A percentile compares a stretch with the other conserved stretches of the same genome.
Evolutionary conservation across 768 basidiomycete genomes (phyloP).

Genomic region (Tricholoma furcatifolium): DNA sequence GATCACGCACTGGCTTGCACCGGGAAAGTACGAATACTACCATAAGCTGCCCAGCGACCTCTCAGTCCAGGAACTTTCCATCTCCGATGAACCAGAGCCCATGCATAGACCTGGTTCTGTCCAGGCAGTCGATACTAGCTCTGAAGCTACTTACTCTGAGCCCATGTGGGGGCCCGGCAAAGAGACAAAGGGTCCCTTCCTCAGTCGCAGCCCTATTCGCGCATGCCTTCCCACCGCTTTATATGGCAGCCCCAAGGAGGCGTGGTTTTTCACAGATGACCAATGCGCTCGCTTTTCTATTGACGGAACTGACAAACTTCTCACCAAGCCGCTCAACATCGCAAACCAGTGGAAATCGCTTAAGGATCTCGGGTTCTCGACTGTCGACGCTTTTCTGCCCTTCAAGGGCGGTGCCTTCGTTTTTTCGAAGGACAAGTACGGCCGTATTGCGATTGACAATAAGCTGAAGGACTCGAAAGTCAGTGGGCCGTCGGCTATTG

Average conservation of each 20-base stretch:
- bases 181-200: background rate
- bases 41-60: background rate
- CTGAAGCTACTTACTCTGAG: background rate
- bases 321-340: background rate
- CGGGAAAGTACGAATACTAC: slow-evolving; percentile 2
- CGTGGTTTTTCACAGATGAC: slow-evolving; percentile 3
- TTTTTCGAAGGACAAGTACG: slow-evolving; percentile 4
- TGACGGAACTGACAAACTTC: slow-evolving; percentile 1
- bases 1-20: background rate
- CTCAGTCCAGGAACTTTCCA: background rate
- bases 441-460: slow-evolving; percentile 1
- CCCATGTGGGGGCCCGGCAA: slow-evolving; percentile 3
- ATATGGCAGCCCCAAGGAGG: background rate
- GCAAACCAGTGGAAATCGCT: background rate
- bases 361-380: background rate
- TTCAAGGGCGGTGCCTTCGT: background rate
- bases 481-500: background rate
- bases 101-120: background rate
- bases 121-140: background rate
- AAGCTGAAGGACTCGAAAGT: background rate
- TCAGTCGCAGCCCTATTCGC: background rate
- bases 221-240: background rate
- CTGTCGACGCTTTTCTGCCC: slow-evolving; percentile 1
- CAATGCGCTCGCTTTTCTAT: background rate
- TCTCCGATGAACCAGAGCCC: background rate